phyloP scores from a whole-genome alignment of 306 rosid genomes.

The Medicago truncatula region DNA sequence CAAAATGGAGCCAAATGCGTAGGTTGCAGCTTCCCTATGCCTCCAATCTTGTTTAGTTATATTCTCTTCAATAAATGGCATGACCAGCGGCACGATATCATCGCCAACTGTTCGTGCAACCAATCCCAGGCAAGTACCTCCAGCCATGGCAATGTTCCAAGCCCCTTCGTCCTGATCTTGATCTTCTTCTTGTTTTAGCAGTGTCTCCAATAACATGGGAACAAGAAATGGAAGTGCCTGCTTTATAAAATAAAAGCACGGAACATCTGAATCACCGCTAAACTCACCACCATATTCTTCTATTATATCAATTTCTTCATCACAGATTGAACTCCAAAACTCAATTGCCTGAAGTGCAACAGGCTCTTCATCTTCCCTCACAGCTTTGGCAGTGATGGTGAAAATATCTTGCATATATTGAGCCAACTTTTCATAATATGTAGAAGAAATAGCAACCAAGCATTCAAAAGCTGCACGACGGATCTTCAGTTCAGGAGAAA shows the following conservation, averaged over 20 bases:
- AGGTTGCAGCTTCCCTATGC: conserved; percentile 94
- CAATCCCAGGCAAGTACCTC: conserved; percentile 93
- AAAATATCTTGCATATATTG: conserved; percentile 83
- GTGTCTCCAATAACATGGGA: conserved; percentile 85
- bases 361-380: conserved; percentile 88
- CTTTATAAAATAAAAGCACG: conserved; percentile 84
- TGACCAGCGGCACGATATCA: conserved; percentile 85
- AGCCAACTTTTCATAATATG: conserved; percentile 85
- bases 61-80: conserved; percentile 93
- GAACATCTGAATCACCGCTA: conserved; percentile 79
- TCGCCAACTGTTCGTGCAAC: conserved; percentile 95
- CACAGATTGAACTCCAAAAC: conserved; percentile 96
- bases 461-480: conserved; percentile 88
- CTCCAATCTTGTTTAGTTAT: conserved; percentile 92
- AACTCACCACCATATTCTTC: conserved; percentile 92
- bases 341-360: conserved; percentile 95
- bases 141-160: conserved; percentile 99
- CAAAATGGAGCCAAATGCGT: conserved; percentile 93
- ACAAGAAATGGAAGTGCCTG: conserved; percentile 88
- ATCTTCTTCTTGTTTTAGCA: conserved; percentile 92
- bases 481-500: conserved; percentile 76
- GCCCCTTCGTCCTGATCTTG: conserved; percentile 99
- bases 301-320: conserved; percentile 88
- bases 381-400: conserved; percentile 87
- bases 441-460: conserved; percentile 86